These are phyloP conservation scores for Arabidopsis arenosa DNA, from an alignment of 345 rosid genomes.

Conservation along the genomic window DNA sequence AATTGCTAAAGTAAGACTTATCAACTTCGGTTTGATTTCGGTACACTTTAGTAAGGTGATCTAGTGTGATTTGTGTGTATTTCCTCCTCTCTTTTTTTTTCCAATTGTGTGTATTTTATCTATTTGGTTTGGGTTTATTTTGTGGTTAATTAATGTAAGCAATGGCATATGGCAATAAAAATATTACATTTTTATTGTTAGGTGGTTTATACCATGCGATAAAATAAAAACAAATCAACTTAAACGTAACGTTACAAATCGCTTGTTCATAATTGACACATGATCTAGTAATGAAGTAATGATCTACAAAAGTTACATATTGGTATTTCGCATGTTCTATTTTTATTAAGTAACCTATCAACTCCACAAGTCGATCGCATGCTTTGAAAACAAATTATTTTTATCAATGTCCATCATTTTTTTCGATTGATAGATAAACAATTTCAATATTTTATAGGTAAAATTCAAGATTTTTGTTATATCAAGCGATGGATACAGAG, in stretches of 20 bases:
- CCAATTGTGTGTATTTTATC: slow-evolving; percentile 4
- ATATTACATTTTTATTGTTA: too few species aligned
- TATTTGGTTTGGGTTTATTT: slow-evolving; percentile 1
- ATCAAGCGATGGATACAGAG: too few species aligned
- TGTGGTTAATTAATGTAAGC: slow-evolving; percentile 18
- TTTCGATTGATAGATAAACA: too few species aligned
- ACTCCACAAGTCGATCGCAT: neutral
- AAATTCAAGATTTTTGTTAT: too few species aligned
- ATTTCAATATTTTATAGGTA: too few species aligned
- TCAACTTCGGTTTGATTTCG: slow-evolving; percentile 9
- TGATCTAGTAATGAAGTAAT: too few species aligned
- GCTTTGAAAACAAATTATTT: too few species aligned
- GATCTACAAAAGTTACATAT: too few species aligned
- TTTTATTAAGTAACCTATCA: neutral
- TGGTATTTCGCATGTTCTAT: neutral
- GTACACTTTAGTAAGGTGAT: neutral
- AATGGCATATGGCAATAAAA: neutral
- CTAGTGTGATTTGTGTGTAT: slow-evolving; percentile 9
- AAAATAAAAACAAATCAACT: too few species aligned
- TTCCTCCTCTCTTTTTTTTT: neutral
- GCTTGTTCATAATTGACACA: too few species aligned
- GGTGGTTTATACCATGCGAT: neutral
- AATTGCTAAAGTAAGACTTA: neutral
- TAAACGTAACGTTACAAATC: too few species aligned
- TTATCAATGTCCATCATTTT: too few species aligned